Evolutionary conservation across 768 basidiomycete species (phyloP), one percentile per base, ranked within the genome.

Genomic region (Asterophora parasitica): DNA sequence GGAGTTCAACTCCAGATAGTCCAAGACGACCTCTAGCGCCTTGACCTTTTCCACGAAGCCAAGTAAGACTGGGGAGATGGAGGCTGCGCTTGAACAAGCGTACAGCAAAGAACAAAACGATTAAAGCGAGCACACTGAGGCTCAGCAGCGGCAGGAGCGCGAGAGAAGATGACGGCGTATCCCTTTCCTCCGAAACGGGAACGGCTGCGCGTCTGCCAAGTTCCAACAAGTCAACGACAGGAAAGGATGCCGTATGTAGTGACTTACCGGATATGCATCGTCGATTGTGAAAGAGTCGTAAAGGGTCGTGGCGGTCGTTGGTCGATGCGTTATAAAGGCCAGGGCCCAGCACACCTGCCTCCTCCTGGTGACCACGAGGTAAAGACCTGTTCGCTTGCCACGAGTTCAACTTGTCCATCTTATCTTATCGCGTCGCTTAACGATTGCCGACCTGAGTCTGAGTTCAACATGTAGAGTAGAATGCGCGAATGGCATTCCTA

Each of bases 31-130:
- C 43, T 46, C 52, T 57, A 17, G 51, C 23, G 19, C 58, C 51
- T 51, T 48, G 43, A 11, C 56, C 53, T 41, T 59, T 59, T 4
- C 53, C 58, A 34, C 58, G 58, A 13, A 59, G 49, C 55, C 58
- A 59, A 6, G 34, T 42, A 19, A 54, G 44, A 39, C 46, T 54
- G 16, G 53, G 51, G 3, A 57, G 39, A 41, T 51, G 50, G 20
- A 57, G 19, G 31, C 46, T 46, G 16, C 53, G 58, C 32, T 45
- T 54, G 38, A 55, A 42, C 12, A 49, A 41, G 33, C 55, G 58
- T 5, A 51, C 20, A 16, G 52, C 31, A 11, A 57, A 54, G 39
- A 57, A 54, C 12, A 52, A 33, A 19, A 51, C 44, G 23, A 59
- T 49, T 8, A 54, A 12, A 5, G 44, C 48, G 20, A 57, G 38